Evolutionary conservation across 176 grass and related monocot genomes (phyloP), one percentile per base, ranked within the genome.

Genomic region (Oryza glaberrima): DNA sequence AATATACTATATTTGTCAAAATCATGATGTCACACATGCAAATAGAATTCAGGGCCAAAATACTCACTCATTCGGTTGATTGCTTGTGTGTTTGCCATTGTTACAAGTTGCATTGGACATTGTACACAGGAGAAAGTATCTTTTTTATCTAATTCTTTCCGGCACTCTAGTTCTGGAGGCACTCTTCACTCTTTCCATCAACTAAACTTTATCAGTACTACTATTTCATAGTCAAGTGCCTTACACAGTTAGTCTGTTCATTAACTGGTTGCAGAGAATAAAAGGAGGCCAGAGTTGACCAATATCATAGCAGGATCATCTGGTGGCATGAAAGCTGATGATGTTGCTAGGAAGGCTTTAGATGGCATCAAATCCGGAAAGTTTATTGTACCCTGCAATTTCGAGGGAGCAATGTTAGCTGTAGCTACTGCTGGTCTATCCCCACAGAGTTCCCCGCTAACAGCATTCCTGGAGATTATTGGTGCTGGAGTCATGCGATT

Each of bases 341-440:
- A 89, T 86, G 96, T 99, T 38, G 96, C 91, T 23, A 92, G 88
- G 65, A 99, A 91, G 69, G 96, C 96, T 83, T 46, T 99, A 41
- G 54, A 79, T 22, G 96, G 96, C 78, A 85, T 99, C 51, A 99
- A 94, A 96, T 71, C 78, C 30, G 91, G 90, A n/a, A 91, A 73
- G 44, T 99, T 99, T 76, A 89, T 81, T 70, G 38, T 91, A n/a
- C 91, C 96, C 17, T 99, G 96, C 84, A 99, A 99, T 69, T 96
- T 99, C 0, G 91, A 96, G 47, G 96, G 96, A 4, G 52, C 70
- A 35, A 96, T 99, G 90, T 74, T 99, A 41, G 88, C 96, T 69
- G 78, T 99, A 58, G 96, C 93, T 34, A 99, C 96, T 70, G 86
- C 86, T 81, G 96, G 96, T 82, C 69, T 99, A 72, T 94, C 96